Evolutionary conservation across 2,329 filamentous ascomycete species (phyloP).

Genomic region (Aspergillus chevalieri): DNA sequence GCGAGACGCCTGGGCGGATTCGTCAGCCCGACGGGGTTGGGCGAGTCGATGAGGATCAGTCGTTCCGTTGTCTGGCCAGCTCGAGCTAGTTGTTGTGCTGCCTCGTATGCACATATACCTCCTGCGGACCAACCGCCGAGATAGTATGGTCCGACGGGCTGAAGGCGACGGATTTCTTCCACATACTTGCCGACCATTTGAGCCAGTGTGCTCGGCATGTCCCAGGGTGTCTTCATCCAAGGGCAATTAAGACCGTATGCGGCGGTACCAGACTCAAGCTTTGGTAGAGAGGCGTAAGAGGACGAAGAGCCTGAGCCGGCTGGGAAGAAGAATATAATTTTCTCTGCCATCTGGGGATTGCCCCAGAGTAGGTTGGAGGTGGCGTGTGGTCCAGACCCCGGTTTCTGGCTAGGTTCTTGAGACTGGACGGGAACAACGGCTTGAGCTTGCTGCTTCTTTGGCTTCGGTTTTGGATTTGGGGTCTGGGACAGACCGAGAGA

Average conservation of each 20-base stretch:
- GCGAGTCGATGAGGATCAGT: slow-evolving; percentile 61
- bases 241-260: slow-evolving; percentile 41
- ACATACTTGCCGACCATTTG: slow-evolving; percentile 34
- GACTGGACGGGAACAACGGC: slow-evolving; percentile 7
- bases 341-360: slow-evolving; percentile 38
- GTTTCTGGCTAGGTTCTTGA: slow-evolving; percentile 14
- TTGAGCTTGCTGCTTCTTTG: slow-evolving; percentile 15
- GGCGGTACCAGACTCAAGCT: slow-evolving; percentile 34
- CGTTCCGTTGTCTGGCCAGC: slow-evolving; percentile 53
- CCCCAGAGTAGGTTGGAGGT: slow-evolving; percentile 40
- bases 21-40: slow-evolving; percentile 62
- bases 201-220: slow-evolving; percentile 30
- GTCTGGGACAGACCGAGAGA: slow-evolving; percentile 25
- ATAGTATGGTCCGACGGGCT: slow-evolving; percentile 53
- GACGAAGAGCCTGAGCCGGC: slow-evolving; percentile 44
- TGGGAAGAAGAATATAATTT: slow-evolving; percentile 39
- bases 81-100: slow-evolving; percentile 54
- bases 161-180: slow-evolving; percentile 41
- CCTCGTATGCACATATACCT: slow-evolving; percentile 65
- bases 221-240: slow-evolving; percentile 39
- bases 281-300: slow-evolving; percentile 41
- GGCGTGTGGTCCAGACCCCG: slow-evolving; percentile 21
- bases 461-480: slow-evolving; percentile 14
- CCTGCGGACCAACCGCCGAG: slow-evolving; percentile 70
- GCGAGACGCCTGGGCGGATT: slow-evolving; percentile 55